Evolutionary conservation across 2,329 filamentous ascomycete genomes (phyloP), one percentile per base, ranked within the genome.

Genomic region (Cryphonectria nitschkei): DNA sequence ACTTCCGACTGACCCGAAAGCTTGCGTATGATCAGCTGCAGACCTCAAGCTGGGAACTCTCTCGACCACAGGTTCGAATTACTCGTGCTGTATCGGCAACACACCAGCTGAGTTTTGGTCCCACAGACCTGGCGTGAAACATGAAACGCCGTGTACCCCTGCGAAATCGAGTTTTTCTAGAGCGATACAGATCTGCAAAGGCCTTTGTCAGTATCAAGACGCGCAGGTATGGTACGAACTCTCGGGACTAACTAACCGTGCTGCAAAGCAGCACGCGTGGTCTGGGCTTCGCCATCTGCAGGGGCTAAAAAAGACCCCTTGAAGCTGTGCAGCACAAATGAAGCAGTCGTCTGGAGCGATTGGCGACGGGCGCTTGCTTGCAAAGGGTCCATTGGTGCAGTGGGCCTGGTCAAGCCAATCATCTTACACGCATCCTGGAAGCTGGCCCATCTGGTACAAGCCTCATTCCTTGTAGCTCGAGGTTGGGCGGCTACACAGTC

Each of bases 331-430:
- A 66, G 65, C 71, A 72, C 22, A 29, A 61, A 41, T 46, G 46
- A 34, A 26, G 68, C 58, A 32, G 9, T 63, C 61, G 43, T 32
- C 62, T 6, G 67, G 58, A 68, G 62, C 68, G 71, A 72, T 72
- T 72, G 71, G 71, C 34, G 46, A 37, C n/a, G 62, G 63, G 37
- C 61, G 50, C 65, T 68, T 69, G 71, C 69, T 70, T 70, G 65
- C 41, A 56, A 34, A 37, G 39, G 61, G 64, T 11, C 69, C 69
- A 32, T 62, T 26, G 13, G 32, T 50, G 29, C 22, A 52, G 58
- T 41, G 58, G 60, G 29, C 34, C 41, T 32, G 7, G 14, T 37
- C 29, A 41, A 32, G 32, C 65, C 71, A 71, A 70, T 70, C 71
- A 65, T 67, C 64, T 72, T 72, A 72, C 67, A 71, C 67, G 64